A percentile compares a stretch with the other conserved stretches of the same genome.
Evolutionary conservation across 1,284 basidiomycete genomes (phyloP).

Genomic region (Puccinia coronata): DNA sequence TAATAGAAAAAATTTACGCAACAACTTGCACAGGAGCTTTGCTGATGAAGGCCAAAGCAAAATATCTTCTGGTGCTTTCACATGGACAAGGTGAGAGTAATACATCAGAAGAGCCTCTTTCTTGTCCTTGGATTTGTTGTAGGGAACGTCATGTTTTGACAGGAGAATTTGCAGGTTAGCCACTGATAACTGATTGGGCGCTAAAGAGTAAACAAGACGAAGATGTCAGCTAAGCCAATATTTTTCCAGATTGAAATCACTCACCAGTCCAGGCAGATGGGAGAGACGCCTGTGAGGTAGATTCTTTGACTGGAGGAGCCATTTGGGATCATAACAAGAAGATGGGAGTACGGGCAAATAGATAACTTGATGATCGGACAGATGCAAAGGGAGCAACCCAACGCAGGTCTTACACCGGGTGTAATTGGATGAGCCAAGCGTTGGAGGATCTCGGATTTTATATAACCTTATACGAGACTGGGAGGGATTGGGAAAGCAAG

Average conservation of each 20-base stretch:
- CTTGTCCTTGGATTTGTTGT: not conserved
- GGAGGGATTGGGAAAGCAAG: too few species aligned
- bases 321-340: not conserved
- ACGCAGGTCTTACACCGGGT: too few species aligned
- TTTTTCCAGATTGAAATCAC: too few species aligned
- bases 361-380: too few species aligned
- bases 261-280: not conserved
- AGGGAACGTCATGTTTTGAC: not conserved
- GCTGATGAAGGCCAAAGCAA: not conserved
- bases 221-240: not conserved
- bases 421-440: too few species aligned
- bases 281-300: not conserved
- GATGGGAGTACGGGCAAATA: too few species aligned
- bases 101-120: not conserved
- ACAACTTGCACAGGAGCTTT: not conserved
- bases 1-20: not conserved
- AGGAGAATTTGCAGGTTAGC: not conserved
- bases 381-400: too few species aligned
- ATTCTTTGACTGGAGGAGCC: not conserved
- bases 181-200: not conserved
- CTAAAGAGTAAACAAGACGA: not conserved
- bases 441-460: too few species aligned
- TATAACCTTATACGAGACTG: too few species aligned
- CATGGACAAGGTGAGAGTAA: not conserved
- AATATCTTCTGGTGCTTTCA: not conserved